Conservation (phyloP, 1,139 yeast species). For the Suhomyces coccinellae region DNA sequence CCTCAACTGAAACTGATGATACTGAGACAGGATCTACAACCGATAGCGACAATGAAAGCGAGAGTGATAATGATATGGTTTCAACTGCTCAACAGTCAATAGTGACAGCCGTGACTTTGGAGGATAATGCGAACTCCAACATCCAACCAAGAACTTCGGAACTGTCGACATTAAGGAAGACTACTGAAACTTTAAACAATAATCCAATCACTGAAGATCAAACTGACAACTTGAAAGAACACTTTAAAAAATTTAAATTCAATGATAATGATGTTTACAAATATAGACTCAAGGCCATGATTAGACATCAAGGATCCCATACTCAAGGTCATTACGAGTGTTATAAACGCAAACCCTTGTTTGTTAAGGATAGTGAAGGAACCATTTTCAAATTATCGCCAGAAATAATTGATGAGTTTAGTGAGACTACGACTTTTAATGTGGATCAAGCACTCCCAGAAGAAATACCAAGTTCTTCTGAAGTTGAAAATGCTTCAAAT, state of each 20-base stretch:
- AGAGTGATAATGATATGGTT: constrained; percentile 23
- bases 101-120: constrained; percentile 17
- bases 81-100: constrained; percentile 19
- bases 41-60: constrained; percentile 23
- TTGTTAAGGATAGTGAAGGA: constrained; percentile 52
- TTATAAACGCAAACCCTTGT: constrained; percentile 66
- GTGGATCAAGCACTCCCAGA: constrained; percentile 2
- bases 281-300: constrained; percentile 68
- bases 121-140: constrained; percentile 12
- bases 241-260: constrained; percentile 43
- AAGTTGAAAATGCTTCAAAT: not conserved
- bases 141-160: constrained; percentile 18
- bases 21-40: constrained; percentile 19
- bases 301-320: constrained; percentile 88
- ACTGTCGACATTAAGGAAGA: constrained; percentile 5
- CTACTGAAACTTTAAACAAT: constrained; percentile 35
- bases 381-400: constrained; percentile 51
- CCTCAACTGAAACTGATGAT: constrained; percentile 9
- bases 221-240: constrained; percentile 37
- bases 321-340: constrained; percentile 89
- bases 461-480: not conserved
- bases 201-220: constrained; percentile 45
- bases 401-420: constrained; percentile 36
- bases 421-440: constrained; percentile 8
- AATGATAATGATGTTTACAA: constrained; percentile 47